phyloP scores from a whole-genome alignment of 176 grass and related monocot genomes.

The Tillandsia fasciculata region DNA sequence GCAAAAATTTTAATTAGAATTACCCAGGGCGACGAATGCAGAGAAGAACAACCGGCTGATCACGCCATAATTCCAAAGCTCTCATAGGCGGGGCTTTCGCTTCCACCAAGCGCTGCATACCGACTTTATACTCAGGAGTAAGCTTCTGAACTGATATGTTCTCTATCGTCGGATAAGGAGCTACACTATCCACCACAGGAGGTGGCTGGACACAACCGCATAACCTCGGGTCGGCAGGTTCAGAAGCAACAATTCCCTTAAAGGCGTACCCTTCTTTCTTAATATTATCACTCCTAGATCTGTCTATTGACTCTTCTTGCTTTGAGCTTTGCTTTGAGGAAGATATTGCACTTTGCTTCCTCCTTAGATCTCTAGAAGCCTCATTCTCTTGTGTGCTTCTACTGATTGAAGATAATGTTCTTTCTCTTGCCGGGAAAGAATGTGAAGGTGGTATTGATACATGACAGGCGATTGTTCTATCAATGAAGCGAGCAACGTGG shows the following conservation, averaged over 20 bases:
- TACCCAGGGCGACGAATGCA: background rate
- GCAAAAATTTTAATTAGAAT: background rate
- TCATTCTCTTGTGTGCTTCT: background rate
- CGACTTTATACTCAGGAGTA: slow-evolving; percentile 1
- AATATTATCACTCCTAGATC: background rate
- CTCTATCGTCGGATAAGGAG: background rate
- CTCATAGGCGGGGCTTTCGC: background rate
- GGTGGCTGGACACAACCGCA: background rate
- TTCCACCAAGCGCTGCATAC: background rate
- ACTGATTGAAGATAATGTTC: background rate
- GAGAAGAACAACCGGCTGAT: background rate
- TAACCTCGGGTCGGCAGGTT: background rate
- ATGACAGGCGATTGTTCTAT: background rate
- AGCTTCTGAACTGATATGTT: slow-evolving; percentile 4
- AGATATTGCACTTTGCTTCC: background rate
- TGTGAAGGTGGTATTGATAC: background rate
- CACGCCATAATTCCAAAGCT: background rate
- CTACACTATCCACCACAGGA: background rate
- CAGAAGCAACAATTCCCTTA: background rate
- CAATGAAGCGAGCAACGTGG: slow-evolving; percentile 1
- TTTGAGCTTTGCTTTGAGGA: background rate
- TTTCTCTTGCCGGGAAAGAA: background rate
- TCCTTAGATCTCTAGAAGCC: background rate
- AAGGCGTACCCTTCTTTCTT: background rate
- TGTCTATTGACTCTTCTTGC: background rate